Evolutionary conservation across 768 basidiomycete species (phyloP), one percentile per base, ranked within the genome.

Genomic region (Xanthoconium stramineum): DNA sequence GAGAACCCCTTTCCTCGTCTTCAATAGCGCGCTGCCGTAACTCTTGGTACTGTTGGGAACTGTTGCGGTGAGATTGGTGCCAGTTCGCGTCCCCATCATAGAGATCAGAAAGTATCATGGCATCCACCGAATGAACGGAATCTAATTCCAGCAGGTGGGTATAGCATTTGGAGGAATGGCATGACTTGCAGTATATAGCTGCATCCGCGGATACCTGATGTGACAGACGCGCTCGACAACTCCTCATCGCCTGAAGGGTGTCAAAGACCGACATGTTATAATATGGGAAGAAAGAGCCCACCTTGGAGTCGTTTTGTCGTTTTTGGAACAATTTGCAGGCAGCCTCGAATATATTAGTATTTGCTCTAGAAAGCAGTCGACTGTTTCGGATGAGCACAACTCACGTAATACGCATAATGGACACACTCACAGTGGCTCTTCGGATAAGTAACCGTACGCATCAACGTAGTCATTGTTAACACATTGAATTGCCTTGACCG

Each of bases 1-100:
- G 58, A 35, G 49, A 61, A 13, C 82, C 83, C 17, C 37, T 61
- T 57, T 64, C 64, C 71, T 80, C 75, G 30, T 71, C 71, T 51
- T 65, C 61, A 10, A 68, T 50, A 38, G 69, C 56, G 1, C 51
- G 30, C 28, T 58, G 49, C 3, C 33, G 55, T 39, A 47, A 47
- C 8, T 55, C 54, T 17, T 48, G 38, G 55, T 67, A 70, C n/a
- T 56, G 58, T 32, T 48, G 52, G 28, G 50, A 63, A 48, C 49
- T 40, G 20, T 53, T 39, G 19, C 56, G 55, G 52, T 80, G 77
- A 39, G 58, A 54, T 1, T 55, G 53, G 50, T 79, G 78, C 78
- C 75, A 80, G 37, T 62, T 40, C 10, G 33, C 32, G 24, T 69
- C 64, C 6, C 53, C 55, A 6, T 59, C 65, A 24, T 45, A 15